Percentiles rank a stretch among this genome's conserved stretches.
These are phyloP conservation scores for Euphorbia peplus DNA, from an alignment of 345 rosid species.

Conservation along the genomic window DNA sequence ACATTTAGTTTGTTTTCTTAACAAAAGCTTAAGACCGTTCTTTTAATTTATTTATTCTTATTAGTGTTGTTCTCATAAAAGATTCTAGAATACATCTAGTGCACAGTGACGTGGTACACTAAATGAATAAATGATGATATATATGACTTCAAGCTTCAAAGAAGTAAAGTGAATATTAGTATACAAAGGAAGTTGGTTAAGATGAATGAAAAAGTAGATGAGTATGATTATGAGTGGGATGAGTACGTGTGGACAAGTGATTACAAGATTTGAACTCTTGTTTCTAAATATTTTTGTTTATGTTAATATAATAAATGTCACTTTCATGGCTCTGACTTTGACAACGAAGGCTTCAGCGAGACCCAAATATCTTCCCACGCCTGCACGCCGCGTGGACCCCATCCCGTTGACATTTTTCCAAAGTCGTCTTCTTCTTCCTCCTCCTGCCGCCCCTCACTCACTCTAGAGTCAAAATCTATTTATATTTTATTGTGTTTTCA, in stretches of 20 bases:
- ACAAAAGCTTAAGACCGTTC: too few relatives aligned
- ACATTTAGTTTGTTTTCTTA: too few relatives aligned
- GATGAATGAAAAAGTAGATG: neutral
- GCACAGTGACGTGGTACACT: too few relatives aligned
- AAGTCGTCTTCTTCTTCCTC: slow-evolving; percentile 9
- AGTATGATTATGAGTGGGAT: neutral
- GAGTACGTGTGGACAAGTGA: slow-evolving; percentile 13
- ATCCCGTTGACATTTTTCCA: slow-evolving; percentile 36
- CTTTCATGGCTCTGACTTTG: slow-evolving; percentile 51
- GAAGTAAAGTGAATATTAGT: too few relatives aligned
- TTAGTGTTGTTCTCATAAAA: too few relatives aligned
- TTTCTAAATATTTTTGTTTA: too few relatives aligned
- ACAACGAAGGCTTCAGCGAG: slow-evolving; percentile 34
- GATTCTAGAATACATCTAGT: too few relatives aligned
- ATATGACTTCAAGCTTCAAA: too few relatives aligned
- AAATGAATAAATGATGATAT: too few relatives aligned
- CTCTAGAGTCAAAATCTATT: slow-evolving; percentile 27
- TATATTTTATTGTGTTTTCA: neutral
- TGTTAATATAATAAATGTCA: slow-evolving; percentile 25
- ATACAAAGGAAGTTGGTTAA: slow-evolving; percentile 1
- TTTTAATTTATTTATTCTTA: too few relatives aligned
- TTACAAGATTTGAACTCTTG: neutral
- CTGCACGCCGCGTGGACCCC: slow-evolving; percentile 63
- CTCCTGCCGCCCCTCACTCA: slow-evolving; percentile 10
- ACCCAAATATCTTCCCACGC: slow-evolving; percentile 58